Base-by-base conservation (phyloP, 148 eudicot genomes). In the Arbutus unedo region DNA sequence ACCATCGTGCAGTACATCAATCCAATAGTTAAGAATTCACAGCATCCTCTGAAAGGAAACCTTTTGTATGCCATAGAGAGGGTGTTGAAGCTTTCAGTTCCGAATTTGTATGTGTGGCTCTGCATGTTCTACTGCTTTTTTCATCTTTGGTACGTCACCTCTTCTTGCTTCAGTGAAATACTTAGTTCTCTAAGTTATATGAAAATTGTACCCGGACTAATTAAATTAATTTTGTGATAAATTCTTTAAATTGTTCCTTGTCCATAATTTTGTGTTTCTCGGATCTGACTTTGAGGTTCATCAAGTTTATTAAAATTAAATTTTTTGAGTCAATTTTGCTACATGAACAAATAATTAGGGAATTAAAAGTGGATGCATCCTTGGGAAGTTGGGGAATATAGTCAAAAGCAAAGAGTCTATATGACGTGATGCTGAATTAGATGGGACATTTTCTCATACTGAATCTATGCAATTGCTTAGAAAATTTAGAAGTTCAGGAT, bases 111-210 rank as follows among this genome's bases (percentile, higher is more conserved):
- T 57, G 99, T 96, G 48, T 96, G 99, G 99, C 91, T 96, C 86
- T 96, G 99, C 94, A 93, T 96, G 99, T 96, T 96, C 87, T 96
- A 96, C 84, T 93, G 99, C 88, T 90, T 94, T 86, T 96, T 96
- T 84, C 99, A 96, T 86, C 92, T 96, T 74, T 96, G 99, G 99
- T 96, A 89, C 81, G 94, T 86, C 64, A 41, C 77, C 81, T 85
- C 74, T 82, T 50, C 48, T 80, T 48, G 51, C 62, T 72, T 25
- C 51, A 10, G 18, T 79, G 25, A 3, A 7, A 16, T 44, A 6
- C 64, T 50, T 3, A n/a, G 50, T 47, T 64, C 48, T 77, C 48
- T 50, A 19, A 9, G 21, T 76, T 56, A 76, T 53, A 7, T 53
- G 79, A 51, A 49, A 81, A 45, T 47, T 31, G 25, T 57, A 47